Evolutionary conservation across 2,329 filamentous ascomycete genomes (phyloP).

Genomic region (Fusarium staphyleae): DNA sequence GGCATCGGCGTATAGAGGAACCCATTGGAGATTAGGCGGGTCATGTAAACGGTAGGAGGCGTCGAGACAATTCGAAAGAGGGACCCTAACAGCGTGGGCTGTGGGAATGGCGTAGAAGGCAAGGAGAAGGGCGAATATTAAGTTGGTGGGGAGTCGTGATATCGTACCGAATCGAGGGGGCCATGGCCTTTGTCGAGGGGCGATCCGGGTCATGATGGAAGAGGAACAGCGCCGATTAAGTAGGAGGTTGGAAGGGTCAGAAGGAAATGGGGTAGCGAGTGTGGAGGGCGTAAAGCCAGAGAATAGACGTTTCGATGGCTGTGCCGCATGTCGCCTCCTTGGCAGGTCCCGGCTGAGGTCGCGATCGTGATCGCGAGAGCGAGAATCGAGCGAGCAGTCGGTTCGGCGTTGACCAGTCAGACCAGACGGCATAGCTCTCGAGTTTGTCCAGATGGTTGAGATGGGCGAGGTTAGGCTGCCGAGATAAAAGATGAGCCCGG

Average conservation of each 20-base stretch:
- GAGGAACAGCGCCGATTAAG: slow-evolving; percentile 13
- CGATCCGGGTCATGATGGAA: slow-evolving; percentile 27
- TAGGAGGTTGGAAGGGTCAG: slow-evolving; percentile 6
- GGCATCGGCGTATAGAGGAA: slow-evolving; percentile 77
- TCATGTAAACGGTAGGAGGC: slow-evolving; percentile 63
- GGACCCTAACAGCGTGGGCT: slow-evolving; percentile 69
- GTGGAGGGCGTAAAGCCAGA: slow-evolving; percentile 32
- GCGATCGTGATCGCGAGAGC: slow-evolving; percentile 24
- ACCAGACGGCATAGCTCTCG: slow-evolving; percentile 38
- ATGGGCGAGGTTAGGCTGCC: slow-evolving; percentile 15
- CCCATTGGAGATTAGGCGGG: slow-evolving; percentile 76
- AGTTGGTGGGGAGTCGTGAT: slow-evolving; percentile 28
- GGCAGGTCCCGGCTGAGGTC: slow-evolving; percentile 20
- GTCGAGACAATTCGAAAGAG: slow-evolving; percentile 84
- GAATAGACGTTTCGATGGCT: slow-evolving; percentile 18
- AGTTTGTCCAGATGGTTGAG: slow-evolving; percentile 12
- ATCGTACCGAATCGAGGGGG: slow-evolving; percentile 24
- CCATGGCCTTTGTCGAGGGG: slow-evolving; percentile 21
- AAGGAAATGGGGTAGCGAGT: slow-evolving; percentile 24
- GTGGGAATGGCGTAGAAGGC: slow-evolving; percentile 51
- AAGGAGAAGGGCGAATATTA: slow-evolving; percentile 50
- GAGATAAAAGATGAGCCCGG: slow-evolving; percentile 11
- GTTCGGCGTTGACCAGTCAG: slow-evolving; percentile 32
- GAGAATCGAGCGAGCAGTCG: slow-evolving; percentile 28
- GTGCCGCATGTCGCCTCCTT: slow-evolving; percentile 36